Percentiles rank a stretch among this genome's conserved stretches.
Conservation (phyloP, 257 asterid species). For the Penstemon newberryi region DNA sequence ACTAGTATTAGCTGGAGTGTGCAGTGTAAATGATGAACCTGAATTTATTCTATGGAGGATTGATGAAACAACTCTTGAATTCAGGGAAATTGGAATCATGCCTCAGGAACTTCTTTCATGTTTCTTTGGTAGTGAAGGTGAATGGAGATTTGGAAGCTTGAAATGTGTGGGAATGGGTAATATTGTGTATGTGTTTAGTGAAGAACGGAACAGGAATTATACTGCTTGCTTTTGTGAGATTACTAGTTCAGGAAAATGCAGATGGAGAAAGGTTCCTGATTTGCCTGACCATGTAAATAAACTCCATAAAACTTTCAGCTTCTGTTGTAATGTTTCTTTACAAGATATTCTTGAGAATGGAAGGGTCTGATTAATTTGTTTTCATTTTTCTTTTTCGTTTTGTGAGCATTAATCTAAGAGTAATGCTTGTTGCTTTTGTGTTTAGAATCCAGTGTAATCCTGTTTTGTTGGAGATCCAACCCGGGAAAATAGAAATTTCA, state of each 20-base stretch:
- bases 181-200: slow-evolving; percentile 32
- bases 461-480: no score
- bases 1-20: slow-evolving; percentile 40
- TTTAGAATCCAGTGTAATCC: no score
- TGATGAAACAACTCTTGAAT: slow-evolving; percentile 43
- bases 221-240: slow-evolving; percentile 41
- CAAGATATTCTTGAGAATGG: slow-evolving; percentile 22
- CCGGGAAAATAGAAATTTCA: no score
- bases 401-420: no score
- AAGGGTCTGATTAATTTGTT: no score
- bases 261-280: slow-evolving; percentile 36
- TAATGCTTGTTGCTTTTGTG: no score
- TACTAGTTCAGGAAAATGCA: slow-evolving; percentile 24
- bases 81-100: slow-evolving; percentile 37
- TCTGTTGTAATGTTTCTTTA: slow-evolving; percentile 28
- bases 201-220: slow-evolving; percentile 14
- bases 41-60: slow-evolving; percentile 38
- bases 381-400: no score
- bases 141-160: slow-evolving; percentile 16
- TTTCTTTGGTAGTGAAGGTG: slow-evolving; percentile 23
- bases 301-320: slow-evolving; percentile 20
- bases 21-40: slow-evolving; percentile 16
- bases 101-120: slow-evolving; percentile 27
- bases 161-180: slow-evolving; percentile 37
- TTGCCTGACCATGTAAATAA: slow-evolving; percentile 29